These are phyloP conservation scores for Phytophthora europaea DNA, from an alignment of 352 stramenopile genomes.

Conservation along the genomic window DNA sequence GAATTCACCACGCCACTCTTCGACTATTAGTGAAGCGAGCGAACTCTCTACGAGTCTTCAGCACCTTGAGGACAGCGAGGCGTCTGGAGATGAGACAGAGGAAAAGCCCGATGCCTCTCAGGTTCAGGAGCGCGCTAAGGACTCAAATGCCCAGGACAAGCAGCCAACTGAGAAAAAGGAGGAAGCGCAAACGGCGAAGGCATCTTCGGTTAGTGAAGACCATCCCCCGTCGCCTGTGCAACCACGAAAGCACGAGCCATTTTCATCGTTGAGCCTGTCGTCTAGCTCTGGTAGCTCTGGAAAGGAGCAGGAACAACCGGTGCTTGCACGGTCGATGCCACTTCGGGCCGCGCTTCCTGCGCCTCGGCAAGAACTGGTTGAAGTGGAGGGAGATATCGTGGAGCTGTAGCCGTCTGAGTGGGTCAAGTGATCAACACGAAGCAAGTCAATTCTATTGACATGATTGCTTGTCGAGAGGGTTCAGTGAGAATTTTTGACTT, in stretches of 20 bases:
- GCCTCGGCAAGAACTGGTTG: slow-evolving; percentile 56
- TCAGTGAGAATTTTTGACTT: slow-evolving; percentile 1
- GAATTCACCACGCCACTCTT: slow-evolving; percentile 34
- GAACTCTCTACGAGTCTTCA: slow-evolving; percentile 41
- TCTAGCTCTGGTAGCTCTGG: slow-evolving; percentile 17
- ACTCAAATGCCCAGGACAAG: slow-evolving; percentile 10
- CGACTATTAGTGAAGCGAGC: slow-evolving; percentile 44
- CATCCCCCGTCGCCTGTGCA: neutral
- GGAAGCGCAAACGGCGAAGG: slow-evolving; percentile 5
- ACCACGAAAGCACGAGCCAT: slow-evolving; percentile 6
- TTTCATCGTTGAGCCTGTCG: slow-evolving; percentile 21
- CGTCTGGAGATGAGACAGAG: slow-evolving; percentile 39
- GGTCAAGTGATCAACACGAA: neutral
- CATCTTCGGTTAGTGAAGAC: neutral
- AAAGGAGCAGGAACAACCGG: slow-evolving; percentile 36
- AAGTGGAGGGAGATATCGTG: slow-evolving; percentile 72
- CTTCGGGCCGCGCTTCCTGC: slow-evolving; percentile 43
- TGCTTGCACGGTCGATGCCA: slow-evolving; percentile 44
- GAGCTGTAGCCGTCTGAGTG: slow-evolving; percentile 44
- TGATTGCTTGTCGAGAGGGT: slow-evolving; percentile 8
- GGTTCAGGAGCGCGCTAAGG: neutral
- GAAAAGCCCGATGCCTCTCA: slow-evolving; percentile 35
- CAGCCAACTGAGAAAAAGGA: slow-evolving; percentile 4
- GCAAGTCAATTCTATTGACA: slow-evolving; percentile 27
- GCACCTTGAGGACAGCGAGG: slow-evolving; percentile 34